Base-by-base conservation (phyloP, 331 rosid genomes). In the Phaseolus coccineus region DNA sequence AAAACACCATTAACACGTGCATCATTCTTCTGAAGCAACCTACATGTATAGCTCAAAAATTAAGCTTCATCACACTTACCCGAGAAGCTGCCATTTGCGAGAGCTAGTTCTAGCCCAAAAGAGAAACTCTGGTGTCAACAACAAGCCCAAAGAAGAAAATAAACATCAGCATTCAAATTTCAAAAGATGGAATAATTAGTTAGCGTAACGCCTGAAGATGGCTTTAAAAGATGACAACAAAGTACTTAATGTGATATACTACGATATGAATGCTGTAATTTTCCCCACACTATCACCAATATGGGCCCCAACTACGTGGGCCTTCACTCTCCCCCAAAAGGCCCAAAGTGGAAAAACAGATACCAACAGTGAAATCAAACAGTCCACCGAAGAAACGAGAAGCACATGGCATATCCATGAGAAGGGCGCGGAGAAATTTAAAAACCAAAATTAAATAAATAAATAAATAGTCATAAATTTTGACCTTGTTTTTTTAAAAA, bases 31-130 rank as follows among this genome's bases (percentile, higher is more conserved):
- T 3, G 33, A 28, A 66, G 13, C 46, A 33, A 52, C 64, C 73
- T 48, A 52, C 1, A 53, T 3, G 8, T 24, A 42, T 22, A 50
- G 13, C 3, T 53, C 14, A 68, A 42, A 40, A 42, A 33, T 10
- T 9, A 81, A 78, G 52, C 56, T 85, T 67, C 67, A 37, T 56
- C 2, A 75, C 47, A 74, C 88, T 74, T 78, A 85, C 86, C 84
- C 77, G 64, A 69, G 84, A 79, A 74, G 82, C 63, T 33, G 84
- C 82, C 86, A 85, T 85, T 58, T 76, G 46, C 71, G 35, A 75
- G 13, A 57, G 64, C 53, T 63, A 37, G 51, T 74, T 42, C 61
- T 73, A 70, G 14, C 77, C 14, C 55, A 35, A 51, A 22, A 46
- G 19, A 37, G 72, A 74, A 75, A 71, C 77, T 25, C 65, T 56